Evolutionary conservation across 805 yeast genomes (phyloP).

Genomic region (Ogataea kodamae): DNA sequence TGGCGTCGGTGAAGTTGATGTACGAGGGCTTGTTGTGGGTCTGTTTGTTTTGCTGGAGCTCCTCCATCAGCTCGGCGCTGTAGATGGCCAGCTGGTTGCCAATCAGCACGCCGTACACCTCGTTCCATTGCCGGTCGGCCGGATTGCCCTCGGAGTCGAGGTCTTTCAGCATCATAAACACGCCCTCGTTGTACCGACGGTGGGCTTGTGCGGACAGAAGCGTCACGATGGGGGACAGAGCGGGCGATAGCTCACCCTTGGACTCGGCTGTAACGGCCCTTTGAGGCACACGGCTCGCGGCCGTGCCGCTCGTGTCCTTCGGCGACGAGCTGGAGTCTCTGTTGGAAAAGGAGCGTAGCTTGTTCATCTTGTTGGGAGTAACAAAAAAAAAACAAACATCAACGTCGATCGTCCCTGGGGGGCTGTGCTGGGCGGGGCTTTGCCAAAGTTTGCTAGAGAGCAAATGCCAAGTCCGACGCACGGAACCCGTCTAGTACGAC

Average conservation of each 20-base stretch:
- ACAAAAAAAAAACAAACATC: too few species aligned
- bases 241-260: conserved; percentile 34
- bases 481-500: too few species aligned
- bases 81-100: conserved; percentile 93
- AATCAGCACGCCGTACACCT: conserved; percentile 85
- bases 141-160: conserved; percentile 84
- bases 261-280: conserved; percentile 28
- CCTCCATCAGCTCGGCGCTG: conserved; percentile 70
- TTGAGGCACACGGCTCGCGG: conserved; percentile 15
- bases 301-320: conserved; percentile 11
- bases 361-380: too few species aligned
- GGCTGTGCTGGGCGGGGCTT: too few species aligned
- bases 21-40: conserved; percentile 58
- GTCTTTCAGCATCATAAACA: conserved; percentile 69
- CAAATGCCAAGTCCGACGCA: too few species aligned
- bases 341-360: conserved; percentile 25
- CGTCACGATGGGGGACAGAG: conserved; percentile 68
- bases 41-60: conserved; percentile 37
- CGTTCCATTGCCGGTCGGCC: conserved; percentile 80
- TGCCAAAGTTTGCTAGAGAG: background rate
- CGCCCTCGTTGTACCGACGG: conserved; percentile 73
- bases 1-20: conserved; percentile 87
- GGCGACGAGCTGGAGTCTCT: conserved; percentile 15
- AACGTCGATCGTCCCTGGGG: conserved; percentile 5
- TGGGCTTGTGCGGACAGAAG: conserved; percentile 69